phyloP scores from a whole-genome alignment of 179 eudicot genomes.

The Drosera spatulata region DNA sequence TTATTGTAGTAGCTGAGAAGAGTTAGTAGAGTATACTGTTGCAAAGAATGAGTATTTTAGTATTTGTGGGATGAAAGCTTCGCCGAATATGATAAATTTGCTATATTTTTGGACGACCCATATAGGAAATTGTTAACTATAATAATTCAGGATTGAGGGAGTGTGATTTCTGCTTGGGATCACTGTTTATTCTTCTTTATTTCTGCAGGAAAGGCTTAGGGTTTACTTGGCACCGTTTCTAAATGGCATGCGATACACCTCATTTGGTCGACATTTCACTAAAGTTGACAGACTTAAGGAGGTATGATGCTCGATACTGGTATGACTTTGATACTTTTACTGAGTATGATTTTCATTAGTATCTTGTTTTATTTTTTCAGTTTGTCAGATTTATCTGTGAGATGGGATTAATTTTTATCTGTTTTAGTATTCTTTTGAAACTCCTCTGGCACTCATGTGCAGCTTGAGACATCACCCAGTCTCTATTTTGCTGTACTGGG shows the following conservation, averaged over 20 bases:
- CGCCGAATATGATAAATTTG: too few relatives aligned
- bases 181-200: background rate
- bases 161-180: background rate
- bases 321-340: background rate
- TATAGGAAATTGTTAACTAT: background rate
- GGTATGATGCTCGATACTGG: constrained; percentile 21
- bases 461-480: too few relatives aligned
- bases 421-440: too few relatives aligned
- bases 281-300: constrained; percentile 58
- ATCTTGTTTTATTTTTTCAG: background rate
- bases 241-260: constrained; percentile 80
- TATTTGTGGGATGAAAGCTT: too few relatives aligned
- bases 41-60: too few relatives aligned
- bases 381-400: background rate
- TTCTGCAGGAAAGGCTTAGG: constrained; percentile 55
- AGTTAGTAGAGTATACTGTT: too few relatives aligned
- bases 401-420: background rate
- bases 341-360: background rate
- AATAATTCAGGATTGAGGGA: background rate
- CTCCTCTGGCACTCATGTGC: too few relatives aligned
- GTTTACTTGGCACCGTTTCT: constrained; percentile 83
- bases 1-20: too few relatives aligned
- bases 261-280: constrained; percentile 92
- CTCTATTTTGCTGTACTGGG: too few relatives aligned
- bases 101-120: too few relatives aligned